Conservation (phyloP, 352 stramenopile genomes). For the Globisporangium carolinianum region DNA sequence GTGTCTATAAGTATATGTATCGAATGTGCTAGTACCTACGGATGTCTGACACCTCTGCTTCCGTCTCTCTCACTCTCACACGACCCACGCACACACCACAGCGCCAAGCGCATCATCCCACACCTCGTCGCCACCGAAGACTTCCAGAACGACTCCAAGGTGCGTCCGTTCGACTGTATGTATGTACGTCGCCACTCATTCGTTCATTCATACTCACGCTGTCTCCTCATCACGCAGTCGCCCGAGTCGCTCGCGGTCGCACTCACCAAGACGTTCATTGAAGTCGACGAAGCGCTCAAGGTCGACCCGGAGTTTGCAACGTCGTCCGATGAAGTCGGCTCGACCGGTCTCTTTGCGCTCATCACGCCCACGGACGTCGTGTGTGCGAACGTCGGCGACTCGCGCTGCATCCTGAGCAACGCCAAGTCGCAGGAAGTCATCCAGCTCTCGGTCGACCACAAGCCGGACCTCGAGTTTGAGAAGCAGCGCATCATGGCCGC, state of each 20-base stretch:
- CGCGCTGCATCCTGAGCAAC: constrained; percentile 80
- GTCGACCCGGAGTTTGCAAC: constrained; percentile 54
- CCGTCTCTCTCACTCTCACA: background rate
- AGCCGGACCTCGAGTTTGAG: constrained; percentile 80
- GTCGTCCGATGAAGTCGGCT: constrained; percentile 75
- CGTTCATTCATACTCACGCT: background rate
- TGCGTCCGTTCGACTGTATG: constrained; percentile 1
- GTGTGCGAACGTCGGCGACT: constrained; percentile 81
- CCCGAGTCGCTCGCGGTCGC: constrained; percentile 66
- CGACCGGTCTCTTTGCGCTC: constrained; percentile 74
- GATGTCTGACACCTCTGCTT: background rate
- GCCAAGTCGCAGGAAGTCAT: constrained; percentile 57
- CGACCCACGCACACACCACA: constrained; percentile 10
- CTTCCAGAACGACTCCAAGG: constrained; percentile 67
- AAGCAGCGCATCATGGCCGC: constrained; percentile 81
- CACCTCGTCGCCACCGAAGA: constrained; percentile 61
- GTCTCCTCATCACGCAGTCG: constrained; percentile 13
- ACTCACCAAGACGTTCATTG: constrained; percentile 70
- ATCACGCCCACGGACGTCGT: constrained; percentile 79
- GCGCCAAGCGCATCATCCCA: constrained; percentile 58
- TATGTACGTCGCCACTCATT: background rate
- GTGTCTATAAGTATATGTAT: too few species aligned
- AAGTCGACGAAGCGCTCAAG: constrained; percentile 65
- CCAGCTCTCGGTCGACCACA: constrained; percentile 83
- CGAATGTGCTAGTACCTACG: background rate